Evolutionary conservation across 495 filamentous ascomycete species (phyloP).

Genomic region (Aspergillus mulundensis): DNA sequence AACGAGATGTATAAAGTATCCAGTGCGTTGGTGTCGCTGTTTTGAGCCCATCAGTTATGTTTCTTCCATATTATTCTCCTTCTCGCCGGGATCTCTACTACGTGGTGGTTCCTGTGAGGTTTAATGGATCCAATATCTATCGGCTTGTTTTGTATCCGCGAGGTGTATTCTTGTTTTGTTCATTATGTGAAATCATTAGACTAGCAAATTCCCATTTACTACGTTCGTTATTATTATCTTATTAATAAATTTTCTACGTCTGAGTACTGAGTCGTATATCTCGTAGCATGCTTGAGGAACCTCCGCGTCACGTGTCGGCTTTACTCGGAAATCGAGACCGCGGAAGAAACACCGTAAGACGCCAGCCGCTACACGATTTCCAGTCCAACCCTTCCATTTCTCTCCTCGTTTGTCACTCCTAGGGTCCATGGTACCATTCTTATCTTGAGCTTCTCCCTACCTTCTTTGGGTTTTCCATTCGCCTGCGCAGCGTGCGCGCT

Average conservation of each 20-base stretch:
- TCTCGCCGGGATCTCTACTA: conserved; percentile 12
- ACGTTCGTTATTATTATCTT: neutral
- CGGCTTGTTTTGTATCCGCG: conserved; percentile 20
- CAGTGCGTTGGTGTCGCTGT: conserved; percentile 22
- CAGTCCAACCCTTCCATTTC: neutral
- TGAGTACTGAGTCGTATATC: too few species aligned
- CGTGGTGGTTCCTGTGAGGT: conserved; percentile 13
- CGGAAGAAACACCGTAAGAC: neutral
- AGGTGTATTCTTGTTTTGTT: conserved; percentile 19
- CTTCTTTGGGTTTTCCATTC: neutral
- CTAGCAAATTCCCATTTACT: conserved; percentile 20
- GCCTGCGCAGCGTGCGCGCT: conserved; percentile 20
- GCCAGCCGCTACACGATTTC: neutral
- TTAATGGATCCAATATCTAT: conserved; percentile 28
- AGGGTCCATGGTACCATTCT: conserved; percentile 7
- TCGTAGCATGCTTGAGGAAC: neutral
- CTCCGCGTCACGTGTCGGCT: conserved; percentile 14
- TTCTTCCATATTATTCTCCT: conserved; percentile 10
- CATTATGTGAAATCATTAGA: conserved; percentile 26
- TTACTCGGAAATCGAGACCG: conserved; percentile 5
- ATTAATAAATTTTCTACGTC: neutral
- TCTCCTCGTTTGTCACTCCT: neutral
- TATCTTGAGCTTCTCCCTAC: neutral
- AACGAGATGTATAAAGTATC: conserved; percentile 43
- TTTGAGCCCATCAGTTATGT: conserved; percentile 14